Base-by-base conservation (phyloP, 1,139 yeast species). In the Yamadazyma aaseri region DNA sequence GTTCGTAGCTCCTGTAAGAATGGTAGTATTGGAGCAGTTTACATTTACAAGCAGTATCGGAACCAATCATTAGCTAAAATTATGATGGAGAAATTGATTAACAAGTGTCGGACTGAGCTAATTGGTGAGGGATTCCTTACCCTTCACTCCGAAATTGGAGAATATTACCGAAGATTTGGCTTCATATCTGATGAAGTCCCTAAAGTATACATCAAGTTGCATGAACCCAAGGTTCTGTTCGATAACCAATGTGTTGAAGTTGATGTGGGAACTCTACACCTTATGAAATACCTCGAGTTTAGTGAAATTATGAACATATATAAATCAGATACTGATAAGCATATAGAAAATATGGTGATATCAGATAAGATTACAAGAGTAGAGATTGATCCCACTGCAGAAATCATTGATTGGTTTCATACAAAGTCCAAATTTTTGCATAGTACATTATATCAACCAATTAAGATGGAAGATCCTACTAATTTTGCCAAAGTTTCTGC, bases 71-170 rank as follows among this genome's bases (percentile, higher is more conserved):
- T 77, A 47, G 90, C 86, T 2, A 60, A 60, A 17, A 50, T 63
- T 24, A 76, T 85, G 86, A 67, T 84, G 31, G 79, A 75, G 42
- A 57, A 64, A 34, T 45, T 73, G 28, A 60, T 62, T 21, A 57
- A 59, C n/a, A 29, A 49, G 18, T 53, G 57, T 26, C 53, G 50
- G 31, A 33, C 28, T 4, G 46, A 52, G 4, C 36, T 45, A 12
- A 40, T 65, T 28, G 66, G 51, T 14, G 64, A 71, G 36, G 72
- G 75, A 12, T 67, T 71, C 34, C 58, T 71, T 10, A 74, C 71
- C 38, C 63, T 83, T 39, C 84, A 83, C 65, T 81, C 89, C 22
- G 94, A 83, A 49, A 72, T 85, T 25, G 90, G 87, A 5, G 79
- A 78, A 37, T 83, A 75, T 54, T 83, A 84, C 53, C 55, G 64